Conservation (phyloP, 805 yeast species). For the Candida berthetii region DNA sequence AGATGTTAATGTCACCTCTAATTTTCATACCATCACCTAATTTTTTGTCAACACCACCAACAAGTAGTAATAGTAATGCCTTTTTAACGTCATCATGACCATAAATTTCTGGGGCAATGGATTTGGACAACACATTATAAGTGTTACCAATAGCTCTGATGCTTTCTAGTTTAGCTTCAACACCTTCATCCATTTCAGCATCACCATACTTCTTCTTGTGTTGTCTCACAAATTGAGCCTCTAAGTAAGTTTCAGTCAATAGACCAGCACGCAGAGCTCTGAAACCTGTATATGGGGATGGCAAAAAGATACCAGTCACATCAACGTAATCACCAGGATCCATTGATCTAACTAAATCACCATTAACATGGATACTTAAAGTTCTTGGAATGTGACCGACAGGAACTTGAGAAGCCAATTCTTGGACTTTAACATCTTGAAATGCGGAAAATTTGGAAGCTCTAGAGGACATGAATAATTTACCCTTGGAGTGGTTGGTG, state of each 20-base stretch:
- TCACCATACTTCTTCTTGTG: constrained; percentile 84
- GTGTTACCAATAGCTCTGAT: constrained; percentile 60
- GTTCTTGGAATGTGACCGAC: constrained; percentile 96
- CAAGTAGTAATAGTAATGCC: constrained; percentile 73
- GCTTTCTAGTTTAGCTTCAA: constrained; percentile 46
- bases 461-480: constrained; percentile 85
- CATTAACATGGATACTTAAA: constrained; percentile 82
- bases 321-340: constrained; percentile 96
- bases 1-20: constrained; percentile 93
- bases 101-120: constrained; percentile 96
- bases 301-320: constrained; percentile 86
- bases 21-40: constrained; percentile 96
- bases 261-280: constrained; percentile 89
- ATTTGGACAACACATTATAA: constrained; percentile 73
- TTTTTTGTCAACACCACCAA: constrained; percentile 94
- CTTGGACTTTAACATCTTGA: constrained; percentile 95
- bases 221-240: constrained; percentile 79
- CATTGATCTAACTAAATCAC: constrained; percentile 79
- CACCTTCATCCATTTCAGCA: constrained; percentile 49
- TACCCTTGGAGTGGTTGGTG: constrained; percentile 79
- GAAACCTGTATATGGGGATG: constrained; percentile 94
- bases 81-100: constrained; percentile 94
- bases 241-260: constrained; percentile 88
- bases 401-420: constrained; percentile 93
- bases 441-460: constrained; percentile 94